These are phyloP conservation scores for Spatholobus suberectus DNA, from an alignment of 306 rosid species.

Conservation along the genomic window DNA sequence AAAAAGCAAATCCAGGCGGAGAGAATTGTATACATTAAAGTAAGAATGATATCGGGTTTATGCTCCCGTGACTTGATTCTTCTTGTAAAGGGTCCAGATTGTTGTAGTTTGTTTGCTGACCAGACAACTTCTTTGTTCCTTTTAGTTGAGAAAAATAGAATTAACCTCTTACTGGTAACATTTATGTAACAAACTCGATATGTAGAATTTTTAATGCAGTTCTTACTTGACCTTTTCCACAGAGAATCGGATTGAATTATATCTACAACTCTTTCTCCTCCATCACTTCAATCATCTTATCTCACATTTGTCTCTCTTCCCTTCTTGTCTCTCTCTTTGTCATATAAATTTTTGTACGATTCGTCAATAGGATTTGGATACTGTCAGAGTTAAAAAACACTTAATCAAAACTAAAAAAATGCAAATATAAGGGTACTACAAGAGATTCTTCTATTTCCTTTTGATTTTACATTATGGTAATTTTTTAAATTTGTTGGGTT, in stretches of 20 bases:
- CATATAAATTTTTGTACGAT: too few relatives aligned
- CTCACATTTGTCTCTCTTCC: too few relatives aligned
- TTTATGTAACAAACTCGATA: background rate
- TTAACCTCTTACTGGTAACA: background rate
- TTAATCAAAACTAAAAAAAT: too few relatives aligned
- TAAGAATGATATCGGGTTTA: slow-evolving; percentile 41
- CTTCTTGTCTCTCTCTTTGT: too few relatives aligned
- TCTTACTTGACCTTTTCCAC: background rate
- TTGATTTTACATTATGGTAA: slow-evolving; percentile 12
- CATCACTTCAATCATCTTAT: too few relatives aligned
- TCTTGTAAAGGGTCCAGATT: background rate
- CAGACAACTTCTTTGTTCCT: background rate
- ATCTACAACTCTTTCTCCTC: too few relatives aligned
- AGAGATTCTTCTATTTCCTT: slow-evolving; percentile 8
- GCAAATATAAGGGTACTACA: slow-evolving; percentile 1
- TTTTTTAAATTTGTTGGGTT: slow-evolving; percentile 11
- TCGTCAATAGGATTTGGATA: too few relatives aligned
- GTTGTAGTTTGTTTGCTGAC: slow-evolving; percentile 5
- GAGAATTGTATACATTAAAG: slow-evolving; percentile 63
- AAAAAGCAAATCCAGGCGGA: slow-evolving; percentile 80
- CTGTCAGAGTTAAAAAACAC: background rate
- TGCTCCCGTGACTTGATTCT: background rate
- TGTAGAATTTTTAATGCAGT: slow-evolving; percentile 8
- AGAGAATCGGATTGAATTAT: slow-evolving; percentile 19
- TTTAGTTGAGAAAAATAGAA: background rate